Percentiles rank a stretch among this genome's conserved stretches.
Evolutionary conservation across 441 rosid species (phyloP).

Genomic region (Gossypium gossypioides): DNA sequence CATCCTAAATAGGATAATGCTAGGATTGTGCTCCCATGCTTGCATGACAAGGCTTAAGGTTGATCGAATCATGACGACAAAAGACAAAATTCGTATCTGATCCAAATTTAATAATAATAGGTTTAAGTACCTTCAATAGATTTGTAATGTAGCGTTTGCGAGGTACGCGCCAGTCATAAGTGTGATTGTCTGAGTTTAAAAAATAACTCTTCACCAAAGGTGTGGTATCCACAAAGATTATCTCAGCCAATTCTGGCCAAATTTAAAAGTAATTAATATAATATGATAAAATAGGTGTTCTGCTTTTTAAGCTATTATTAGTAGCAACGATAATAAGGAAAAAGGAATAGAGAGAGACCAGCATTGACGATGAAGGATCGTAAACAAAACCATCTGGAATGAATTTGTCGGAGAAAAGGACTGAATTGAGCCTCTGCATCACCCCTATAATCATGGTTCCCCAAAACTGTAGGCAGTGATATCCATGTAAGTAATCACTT

Average conservation of each 20-base stretch:
- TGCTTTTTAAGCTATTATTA: no score
- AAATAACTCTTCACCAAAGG: constrained; percentile 61
- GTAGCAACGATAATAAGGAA: no score
- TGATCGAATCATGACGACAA: no score
- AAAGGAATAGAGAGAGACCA: neutral
- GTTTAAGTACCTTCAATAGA: constrained; percentile 25
- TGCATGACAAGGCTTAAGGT: no score
- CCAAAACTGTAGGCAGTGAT: constrained; percentile 38
- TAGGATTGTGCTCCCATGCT: no score
- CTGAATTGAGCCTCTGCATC: constrained; percentile 60
- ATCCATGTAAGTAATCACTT: no score
- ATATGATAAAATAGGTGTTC: neutral
- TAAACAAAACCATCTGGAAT: constrained; percentile 61
- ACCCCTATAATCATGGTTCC: constrained; percentile 73
- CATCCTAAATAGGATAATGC: no score
- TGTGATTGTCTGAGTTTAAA: constrained; percentile 30
- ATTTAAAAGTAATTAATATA: neutral
- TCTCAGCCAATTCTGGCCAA: constrained; percentile 38
- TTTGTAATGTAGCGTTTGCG: constrained; percentile 35
- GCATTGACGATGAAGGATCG: constrained; percentile 53
- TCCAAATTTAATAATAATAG: no score
- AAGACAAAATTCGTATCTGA: no score
- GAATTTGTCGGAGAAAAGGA: constrained; percentile 38
- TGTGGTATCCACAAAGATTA: constrained; percentile 64
- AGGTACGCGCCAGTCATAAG: constrained; percentile 61